Percentiles rank a stretch among this genome's conserved stretches.
phyloP scores from a whole-genome alignment of 129 eudicot genomes.

The Scalesia atractyloides region DNA sequence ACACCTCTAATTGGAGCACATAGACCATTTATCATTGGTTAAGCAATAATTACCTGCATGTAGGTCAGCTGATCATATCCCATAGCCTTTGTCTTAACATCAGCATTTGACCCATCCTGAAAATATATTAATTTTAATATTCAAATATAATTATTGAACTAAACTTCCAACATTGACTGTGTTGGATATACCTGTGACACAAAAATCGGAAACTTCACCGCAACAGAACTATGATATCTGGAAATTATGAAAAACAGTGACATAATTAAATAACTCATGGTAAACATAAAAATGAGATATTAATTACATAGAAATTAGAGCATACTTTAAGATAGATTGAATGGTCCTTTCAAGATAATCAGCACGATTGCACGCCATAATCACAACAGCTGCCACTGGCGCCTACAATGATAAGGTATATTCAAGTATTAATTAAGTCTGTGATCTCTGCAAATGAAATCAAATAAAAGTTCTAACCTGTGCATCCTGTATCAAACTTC shows the following conservation, averaged over 20 bases:
- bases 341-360: conserved; percentile 95
- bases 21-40: neutral
- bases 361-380: conserved; percentile 99
- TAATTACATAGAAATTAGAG: neutral
- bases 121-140: conserved; percentile 15
- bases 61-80: conserved; percentile 74
- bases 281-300: conserved; percentile 1
- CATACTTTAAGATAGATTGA: conserved; percentile 87
- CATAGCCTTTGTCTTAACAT: conserved; percentile 76
- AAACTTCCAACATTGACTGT: neutral
- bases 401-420: conserved; percentile 39
- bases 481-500: conserved; percentile 42
- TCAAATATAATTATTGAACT: neutral
- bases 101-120: conserved; percentile 83
- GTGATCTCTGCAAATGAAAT: neutral
- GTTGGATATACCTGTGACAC: conserved; percentile 71
- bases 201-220: conserved; percentile 88
- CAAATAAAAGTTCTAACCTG: conserved; percentile 53
- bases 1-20: neutral
- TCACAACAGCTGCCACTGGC: conserved; percentile 94
- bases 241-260: conserved; percentile 18
- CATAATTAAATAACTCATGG: conserved; percentile 12
- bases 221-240: conserved; percentile 75
- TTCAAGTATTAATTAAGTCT: neutral
- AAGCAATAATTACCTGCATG: conserved; percentile 67